Percentiles rank a stretch among this genome's conserved stretches.
phyloP scores from a whole-genome alignment of 139 green algal species.

The Chlorella sp. region DNA sequence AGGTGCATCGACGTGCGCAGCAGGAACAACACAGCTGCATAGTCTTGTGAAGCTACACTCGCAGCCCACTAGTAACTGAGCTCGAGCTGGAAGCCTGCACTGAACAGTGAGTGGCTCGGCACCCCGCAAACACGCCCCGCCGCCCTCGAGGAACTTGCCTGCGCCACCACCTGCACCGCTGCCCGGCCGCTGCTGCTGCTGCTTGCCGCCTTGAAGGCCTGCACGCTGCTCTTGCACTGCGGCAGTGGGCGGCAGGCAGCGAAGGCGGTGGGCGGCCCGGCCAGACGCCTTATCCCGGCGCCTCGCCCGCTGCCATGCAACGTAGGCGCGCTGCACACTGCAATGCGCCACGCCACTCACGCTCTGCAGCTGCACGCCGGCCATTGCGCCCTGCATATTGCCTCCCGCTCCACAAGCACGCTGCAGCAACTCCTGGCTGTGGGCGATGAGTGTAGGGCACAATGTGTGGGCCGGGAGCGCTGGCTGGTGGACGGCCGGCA shows the following conservation, averaged over 20 bases:
- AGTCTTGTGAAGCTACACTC: no score
- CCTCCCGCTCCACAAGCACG: no score
- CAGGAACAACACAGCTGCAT: no score
- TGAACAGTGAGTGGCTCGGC: no score
- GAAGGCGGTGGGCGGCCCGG: no score
- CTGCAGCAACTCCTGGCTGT: background rate
- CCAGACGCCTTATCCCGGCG: background rate
- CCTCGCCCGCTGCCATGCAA: background rate
- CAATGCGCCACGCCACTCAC: background rate
- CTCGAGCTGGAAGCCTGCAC: no score
- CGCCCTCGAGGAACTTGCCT: no score
- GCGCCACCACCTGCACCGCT: constrained; percentile 34
- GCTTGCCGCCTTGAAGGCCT: constrained; percentile 17
- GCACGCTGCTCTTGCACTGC: constrained; percentile 31
- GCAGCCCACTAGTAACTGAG: no score
- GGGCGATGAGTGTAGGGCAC: background rate
- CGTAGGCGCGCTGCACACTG: no score
- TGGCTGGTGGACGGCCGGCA: background rate
- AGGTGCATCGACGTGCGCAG: no score
- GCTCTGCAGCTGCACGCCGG: background rate
- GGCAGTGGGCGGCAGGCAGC: background rate
- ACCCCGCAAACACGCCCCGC: no score
- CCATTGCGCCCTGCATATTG: constrained; percentile 10
- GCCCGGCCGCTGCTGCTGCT: constrained; percentile 22
- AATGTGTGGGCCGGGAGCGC: background rate